phyloP scores from a whole-genome alignment of 805 yeast species.

The Wickerhamiella galacta region DNA sequence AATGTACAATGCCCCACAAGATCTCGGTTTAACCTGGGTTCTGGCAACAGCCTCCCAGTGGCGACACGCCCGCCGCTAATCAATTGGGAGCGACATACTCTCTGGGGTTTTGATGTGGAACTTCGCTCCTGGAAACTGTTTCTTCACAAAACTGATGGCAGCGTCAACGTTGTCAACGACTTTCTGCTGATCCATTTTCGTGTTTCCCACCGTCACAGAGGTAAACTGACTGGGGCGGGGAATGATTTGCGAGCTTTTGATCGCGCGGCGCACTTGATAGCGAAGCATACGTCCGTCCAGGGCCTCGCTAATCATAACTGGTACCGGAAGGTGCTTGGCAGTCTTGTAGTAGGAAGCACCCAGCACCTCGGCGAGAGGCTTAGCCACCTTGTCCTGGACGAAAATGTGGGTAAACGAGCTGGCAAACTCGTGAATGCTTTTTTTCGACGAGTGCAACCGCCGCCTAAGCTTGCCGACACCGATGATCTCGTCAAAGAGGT shows the following conservation, averaged over 20 bases:
- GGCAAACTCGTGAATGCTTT: slow-evolving; percentile 11
- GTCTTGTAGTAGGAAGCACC: slow-evolving; percentile 14
- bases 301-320: slow-evolving; percentile 4
- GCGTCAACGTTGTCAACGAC: slow-evolving; percentile 12
- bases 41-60: too few species aligned
- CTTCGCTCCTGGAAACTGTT: slow-evolving; percentile 9
- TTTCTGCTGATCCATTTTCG: slow-evolving; percentile 13
- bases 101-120: slow-evolving; percentile 15
- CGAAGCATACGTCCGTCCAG: slow-evolving; percentile 5
- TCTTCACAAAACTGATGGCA: slow-evolving; percentile 4
- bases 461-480: slow-evolving; percentile 17
- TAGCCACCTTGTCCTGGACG: slow-evolving; percentile 13
- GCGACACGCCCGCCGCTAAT: neutral
- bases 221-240: slow-evolving; percentile 9
- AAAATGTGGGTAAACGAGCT: slow-evolving; percentile 10
- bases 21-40: too few species aligned
- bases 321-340: slow-evolving; percentile 12
- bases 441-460: slow-evolving; percentile 11
- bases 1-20: too few species aligned
- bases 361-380: slow-evolving; percentile 13
- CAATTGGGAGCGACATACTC: slow-evolving; percentile 4
- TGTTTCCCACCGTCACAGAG: slow-evolving; percentile 14
- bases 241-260: slow-evolving; percentile 11
- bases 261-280: slow-evolving; percentile 4
- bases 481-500: slow-evolving; percentile 15